Evolutionary conservation across 2,329 filamentous ascomycete species (phyloP).

Genomic region (Grosmannia penicillata): DNA sequence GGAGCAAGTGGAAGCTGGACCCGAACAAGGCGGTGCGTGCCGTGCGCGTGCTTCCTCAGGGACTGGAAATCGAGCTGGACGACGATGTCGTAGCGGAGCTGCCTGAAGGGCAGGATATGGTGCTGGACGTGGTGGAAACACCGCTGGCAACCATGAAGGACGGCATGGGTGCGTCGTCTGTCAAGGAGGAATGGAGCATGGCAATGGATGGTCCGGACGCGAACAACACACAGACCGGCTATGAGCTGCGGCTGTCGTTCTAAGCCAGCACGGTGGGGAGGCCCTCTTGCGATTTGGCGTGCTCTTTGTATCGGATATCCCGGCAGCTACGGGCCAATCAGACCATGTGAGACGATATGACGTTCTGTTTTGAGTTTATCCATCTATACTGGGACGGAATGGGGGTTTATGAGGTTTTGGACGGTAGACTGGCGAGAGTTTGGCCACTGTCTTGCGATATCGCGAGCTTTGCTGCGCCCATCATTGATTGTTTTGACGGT

Average conservation of each 20-base stretch:
- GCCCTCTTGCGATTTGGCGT: background rate
- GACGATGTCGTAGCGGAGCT: conserved; percentile 78
- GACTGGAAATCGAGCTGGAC: conserved; percentile 73
- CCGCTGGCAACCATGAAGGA: conserved; percentile 17
- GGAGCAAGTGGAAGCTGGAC: conserved; percentile 70
- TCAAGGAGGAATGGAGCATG: conserved; percentile 50
- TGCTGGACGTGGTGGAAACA: conserved; percentile 45
- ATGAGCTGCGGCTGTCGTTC: conserved; percentile 32
- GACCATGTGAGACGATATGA: too few relatives aligned
- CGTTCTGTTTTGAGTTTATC: too few relatives aligned
- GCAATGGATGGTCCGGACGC: conserved; percentile 28
- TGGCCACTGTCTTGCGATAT: too few relatives aligned
- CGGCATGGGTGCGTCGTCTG: background rate
- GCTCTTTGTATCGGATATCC: background rate
- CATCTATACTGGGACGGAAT: too few relatives aligned
- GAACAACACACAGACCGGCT: conserved; percentile 18
- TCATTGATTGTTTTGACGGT: too few relatives aligned
- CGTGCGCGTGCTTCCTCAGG: conserved; percentile 57
- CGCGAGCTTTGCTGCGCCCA: too few relatives aligned
- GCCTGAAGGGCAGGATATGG: conserved; percentile 85
- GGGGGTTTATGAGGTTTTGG: too few relatives aligned
- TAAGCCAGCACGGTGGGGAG: conserved; percentile 14
- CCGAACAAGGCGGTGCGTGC: conserved; percentile 54
- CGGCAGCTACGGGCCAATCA: too few relatives aligned
- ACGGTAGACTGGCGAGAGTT: too few relatives aligned